Base-by-base conservation (phyloP, 176 grass and related monocot genomes). In the Aegilops tauschii region DNA sequence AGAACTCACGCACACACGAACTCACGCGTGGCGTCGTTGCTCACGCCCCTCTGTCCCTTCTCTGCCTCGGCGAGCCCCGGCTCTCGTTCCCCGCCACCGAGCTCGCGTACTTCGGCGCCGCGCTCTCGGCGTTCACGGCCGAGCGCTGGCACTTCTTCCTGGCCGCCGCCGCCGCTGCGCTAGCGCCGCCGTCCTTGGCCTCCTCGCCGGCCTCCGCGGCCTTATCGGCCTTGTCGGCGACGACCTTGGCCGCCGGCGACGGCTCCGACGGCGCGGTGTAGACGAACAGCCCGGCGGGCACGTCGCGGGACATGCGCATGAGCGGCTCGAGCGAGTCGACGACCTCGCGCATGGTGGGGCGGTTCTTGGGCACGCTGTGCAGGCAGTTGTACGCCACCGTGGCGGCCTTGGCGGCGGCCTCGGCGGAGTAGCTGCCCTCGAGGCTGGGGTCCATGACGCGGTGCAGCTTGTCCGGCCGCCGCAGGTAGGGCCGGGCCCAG, bases 391-490 rank as follows among this genome's bases (percentile, higher is more conserved):
- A 89, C 0, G 89, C 92, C 4, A 92, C 79, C 2, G 18, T 18
- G 84, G 92, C 92, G 39, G 80, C 86, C 83, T 82, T 80, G 17
- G 56, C 39, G 28, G 92, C 89, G 16, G 78, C 82, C 72, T 74
- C 65, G 2, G 37, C 12, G 2, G 89, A 94, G 92, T 94, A 92
- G 35, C 82, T 77, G n/a, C 90, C 81, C 77, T 89, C 89, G 2
- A 94, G 89, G 65, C 49, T 72, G 3, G 92, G 89, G 79, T 94
- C 92, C 86, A 94, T 94, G 6, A 94, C 81, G 8, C 80, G 86
- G 92, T 92, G 70, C 62, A 94, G 83, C 64, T 59, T 79, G 80
- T 89, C 86, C 4, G 86, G 79, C 9, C 76, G 73, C 12, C 83
- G 90, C 13, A 94, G 84, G 84, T 91, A 91, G 13, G 89, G 92